These are phyloP conservation scores for Guadua angustifolia DNA, from an alignment of 176 grass and related monocot genomes.

Conservation along the genomic window DNA sequence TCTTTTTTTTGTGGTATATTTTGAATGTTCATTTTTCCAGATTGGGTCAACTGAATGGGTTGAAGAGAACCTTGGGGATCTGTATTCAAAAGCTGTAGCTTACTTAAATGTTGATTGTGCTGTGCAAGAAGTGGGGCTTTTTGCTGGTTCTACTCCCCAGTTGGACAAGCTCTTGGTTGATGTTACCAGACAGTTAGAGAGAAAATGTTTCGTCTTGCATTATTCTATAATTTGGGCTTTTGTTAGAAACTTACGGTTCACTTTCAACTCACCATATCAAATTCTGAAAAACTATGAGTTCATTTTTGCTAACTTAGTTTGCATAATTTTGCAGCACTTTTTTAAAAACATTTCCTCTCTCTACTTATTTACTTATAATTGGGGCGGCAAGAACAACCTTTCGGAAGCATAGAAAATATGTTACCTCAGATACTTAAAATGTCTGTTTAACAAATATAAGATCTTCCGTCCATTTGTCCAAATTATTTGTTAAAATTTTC, in stretches of 20 bases:
- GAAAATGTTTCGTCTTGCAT: constrained; percentile 20
- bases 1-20: constrained; percentile 33
- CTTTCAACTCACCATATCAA: constrained; percentile 24
- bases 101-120: constrained; percentile 99
- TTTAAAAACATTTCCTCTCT: background rate
- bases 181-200: constrained; percentile 77
- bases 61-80: constrained; percentile 85
- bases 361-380: background rate
- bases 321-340: background rate
- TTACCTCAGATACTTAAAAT: constrained; percentile 1
- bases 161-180: constrained; percentile 80
- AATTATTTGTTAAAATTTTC: background rate
- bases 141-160: constrained; percentile 78
- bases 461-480: background rate
- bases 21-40: constrained; percentile 55
- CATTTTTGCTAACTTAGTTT: background rate
- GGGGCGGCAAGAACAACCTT: background rate
- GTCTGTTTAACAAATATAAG: background rate
- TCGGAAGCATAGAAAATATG: background rate
- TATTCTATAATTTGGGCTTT: constrained; percentile 32
- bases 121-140: constrained; percentile 87
- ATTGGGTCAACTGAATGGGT: constrained; percentile 90
- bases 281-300: background rate
- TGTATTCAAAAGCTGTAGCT: constrained; percentile 90
- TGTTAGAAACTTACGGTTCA: background rate